A percentile compares a stretch with the other conserved stretches of the same genome.
These are phyloP conservation scores for Tricholoma furcatifolium DNA, from an alignment of 768 basidiomycete species.

Conservation along the genomic window DNA sequence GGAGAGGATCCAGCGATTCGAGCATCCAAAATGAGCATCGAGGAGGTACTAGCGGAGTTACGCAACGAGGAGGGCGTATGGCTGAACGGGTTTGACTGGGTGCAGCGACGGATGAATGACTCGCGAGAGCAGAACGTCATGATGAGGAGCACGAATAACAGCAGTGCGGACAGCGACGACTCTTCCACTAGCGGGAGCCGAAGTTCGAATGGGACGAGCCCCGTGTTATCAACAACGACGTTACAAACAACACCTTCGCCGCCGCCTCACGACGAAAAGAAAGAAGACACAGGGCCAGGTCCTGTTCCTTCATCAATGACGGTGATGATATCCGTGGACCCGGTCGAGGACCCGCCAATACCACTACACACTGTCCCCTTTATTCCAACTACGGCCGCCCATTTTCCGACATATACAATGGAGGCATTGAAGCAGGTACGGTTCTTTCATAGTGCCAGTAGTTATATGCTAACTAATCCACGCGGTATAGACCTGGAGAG, in stretches of 20 bases:
- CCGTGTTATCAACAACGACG: constrained; percentile 71
- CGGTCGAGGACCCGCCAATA: constrained; percentile 59
- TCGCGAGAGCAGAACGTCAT: constrained; percentile 23
- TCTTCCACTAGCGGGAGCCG: constrained; percentile 43
- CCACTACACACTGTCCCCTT: constrained; percentile 69
- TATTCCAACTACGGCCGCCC: constrained; percentile 54
- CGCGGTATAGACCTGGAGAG: constrained; percentile 69
- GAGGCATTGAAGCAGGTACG: constrained; percentile 59
- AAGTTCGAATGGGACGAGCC: constrained; percentile 62
- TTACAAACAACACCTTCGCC: constrained; percentile 79
- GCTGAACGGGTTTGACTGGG: constrained; percentile 76
- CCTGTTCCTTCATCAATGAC: constrained; percentile 15
- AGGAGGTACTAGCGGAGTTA: constrained; percentile 59
- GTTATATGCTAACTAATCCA: constrained; percentile 1
- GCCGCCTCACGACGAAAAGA: constrained; percentile 45
- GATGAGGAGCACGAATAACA: constrained; percentile 20
- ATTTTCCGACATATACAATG: constrained; percentile 55
- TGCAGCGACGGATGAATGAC: constrained; percentile 45
- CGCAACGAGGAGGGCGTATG: constrained; percentile 64
- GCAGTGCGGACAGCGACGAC: constrained; percentile 41
- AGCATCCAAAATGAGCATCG: constrained; percentile 53
- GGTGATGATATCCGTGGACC: constrained; percentile 46
- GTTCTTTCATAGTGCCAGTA: constrained; percentile 15
- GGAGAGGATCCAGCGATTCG: constrained; percentile 55
- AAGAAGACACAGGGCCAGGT: constrained; percentile 26